Conservation (phyloP, 2,329 filamentous ascomycete species). For the Colletotrichum musicola region DNA sequence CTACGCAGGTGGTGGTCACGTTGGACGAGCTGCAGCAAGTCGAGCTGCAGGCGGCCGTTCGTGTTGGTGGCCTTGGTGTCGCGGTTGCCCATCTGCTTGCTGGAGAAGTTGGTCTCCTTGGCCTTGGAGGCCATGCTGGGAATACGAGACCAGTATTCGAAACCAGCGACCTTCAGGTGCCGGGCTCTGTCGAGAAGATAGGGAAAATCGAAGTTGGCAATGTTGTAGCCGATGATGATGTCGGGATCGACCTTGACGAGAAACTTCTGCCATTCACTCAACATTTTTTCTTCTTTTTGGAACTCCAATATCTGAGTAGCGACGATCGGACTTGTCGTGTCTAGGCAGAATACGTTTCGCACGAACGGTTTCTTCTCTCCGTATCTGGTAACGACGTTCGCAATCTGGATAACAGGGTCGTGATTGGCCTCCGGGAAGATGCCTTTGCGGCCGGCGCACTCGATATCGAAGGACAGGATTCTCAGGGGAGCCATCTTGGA, state of each 20-base stretch:
- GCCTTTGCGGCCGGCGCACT: constrained; percentile 96
- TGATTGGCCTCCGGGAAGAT: constrained; percentile 94
- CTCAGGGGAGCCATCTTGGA: constrained; percentile 96
- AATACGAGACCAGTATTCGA: constrained; percentile 89
- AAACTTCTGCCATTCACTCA: constrained; percentile 93
- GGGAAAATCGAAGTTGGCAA: constrained; percentile 97
- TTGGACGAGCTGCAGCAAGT: constrained; percentile 94
- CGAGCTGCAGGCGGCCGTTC: constrained; percentile 91
- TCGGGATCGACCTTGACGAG: constrained; percentile 92
- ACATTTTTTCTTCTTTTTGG: constrained; percentile 85
- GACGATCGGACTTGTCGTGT: constrained; percentile 92
- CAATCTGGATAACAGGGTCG: constrained; percentile 98
- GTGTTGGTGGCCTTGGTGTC: constrained; percentile 96
- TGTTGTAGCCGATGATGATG: constrained; percentile 99
- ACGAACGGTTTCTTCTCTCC: constrained; percentile 97
- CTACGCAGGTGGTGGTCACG: constrained; percentile 95
- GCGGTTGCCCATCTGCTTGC: constrained; percentile 97
- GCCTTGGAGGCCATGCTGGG: constrained; percentile 77
- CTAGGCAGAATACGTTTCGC: constrained; percentile 94
- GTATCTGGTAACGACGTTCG: constrained; percentile 93
- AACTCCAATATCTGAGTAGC: constrained; percentile 94
- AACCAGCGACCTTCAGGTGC: constrained; percentile 82
- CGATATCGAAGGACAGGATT: constrained; percentile 97
- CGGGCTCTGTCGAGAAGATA: constrained; percentile 91
- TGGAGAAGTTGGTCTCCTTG: constrained; percentile 89